phyloP scores from a whole-genome alignment of 1,284 basidiomycete species.

The Calocybe gambosa region DNA sequence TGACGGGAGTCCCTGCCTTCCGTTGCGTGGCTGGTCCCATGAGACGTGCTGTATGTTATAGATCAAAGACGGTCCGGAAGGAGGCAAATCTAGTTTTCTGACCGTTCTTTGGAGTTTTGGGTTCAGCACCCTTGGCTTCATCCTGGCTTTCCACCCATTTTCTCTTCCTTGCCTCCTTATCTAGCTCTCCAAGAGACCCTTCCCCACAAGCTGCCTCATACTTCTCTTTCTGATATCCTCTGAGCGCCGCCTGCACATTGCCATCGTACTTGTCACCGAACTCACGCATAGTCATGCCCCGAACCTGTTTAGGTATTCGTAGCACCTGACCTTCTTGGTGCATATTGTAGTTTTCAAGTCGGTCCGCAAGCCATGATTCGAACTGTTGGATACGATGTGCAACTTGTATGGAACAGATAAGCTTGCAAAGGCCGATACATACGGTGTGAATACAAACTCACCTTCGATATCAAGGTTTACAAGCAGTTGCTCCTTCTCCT shows the following conservation, averaged over 20 bases:
- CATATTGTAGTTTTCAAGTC: constrained; percentile 63
- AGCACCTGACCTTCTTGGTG: constrained; percentile 69
- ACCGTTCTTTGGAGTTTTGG: constrained; percentile 58
- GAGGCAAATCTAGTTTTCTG: constrained; percentile 5
- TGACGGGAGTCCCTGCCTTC: constrained; percentile 44
- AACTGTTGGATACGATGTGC: constrained; percentile 64
- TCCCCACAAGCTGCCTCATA: constrained; percentile 40
- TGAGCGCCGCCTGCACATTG: constrained; percentile 60
- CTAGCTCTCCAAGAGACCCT: constrained; percentile 47
- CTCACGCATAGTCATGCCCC: constrained; percentile 64
- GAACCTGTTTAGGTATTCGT: constrained; percentile 69
- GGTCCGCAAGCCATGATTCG: constrained; percentile 63
- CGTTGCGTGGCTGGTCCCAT: constrained; percentile 40
- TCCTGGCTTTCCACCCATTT: constrained; percentile 67
- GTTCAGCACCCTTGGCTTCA: constrained; percentile 29
- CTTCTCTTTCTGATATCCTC: constrained; percentile 56
- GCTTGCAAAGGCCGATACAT: constrained; percentile 1
- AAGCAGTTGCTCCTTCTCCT: constrained; percentile 70
- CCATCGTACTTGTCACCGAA: constrained; percentile 73
- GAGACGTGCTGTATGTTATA: constrained; percentile 41
- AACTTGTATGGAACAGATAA: constrained; percentile 34
- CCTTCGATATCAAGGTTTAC: constrained; percentile 77
- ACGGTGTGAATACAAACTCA: constrained; percentile 19
- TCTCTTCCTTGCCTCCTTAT: constrained; percentile 61
- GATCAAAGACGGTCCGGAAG: neutral